A percentile compares a stretch with the other conserved stretches of the same genome.
phyloP scores from a whole-genome alignment of 139 green algal species.

The Zygnema circumcarinatum region DNA sequence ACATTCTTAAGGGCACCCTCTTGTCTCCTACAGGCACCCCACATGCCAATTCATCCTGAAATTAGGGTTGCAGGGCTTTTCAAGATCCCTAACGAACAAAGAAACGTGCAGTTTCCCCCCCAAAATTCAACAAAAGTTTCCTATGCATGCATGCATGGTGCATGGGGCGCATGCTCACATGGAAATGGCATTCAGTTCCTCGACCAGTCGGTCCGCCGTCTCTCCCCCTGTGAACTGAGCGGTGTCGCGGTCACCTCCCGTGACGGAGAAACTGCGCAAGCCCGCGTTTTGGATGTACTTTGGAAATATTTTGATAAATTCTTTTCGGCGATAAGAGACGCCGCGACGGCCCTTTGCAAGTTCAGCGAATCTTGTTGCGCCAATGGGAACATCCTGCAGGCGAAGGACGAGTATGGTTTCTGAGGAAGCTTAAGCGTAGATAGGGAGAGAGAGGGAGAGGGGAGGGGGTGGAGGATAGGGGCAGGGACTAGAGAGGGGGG shows the following conservation, averaged over 20 bases:
- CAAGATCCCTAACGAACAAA: too few species aligned
- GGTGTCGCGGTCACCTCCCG: conserved; percentile 3
- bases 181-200: not conserved
- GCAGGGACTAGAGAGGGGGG: too few species aligned
- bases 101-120: too few species aligned
- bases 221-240: conserved; percentile 10
- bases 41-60: too few species aligned
- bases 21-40: not conserved
- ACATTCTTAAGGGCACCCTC: conserved; percentile 1
- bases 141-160: too few species aligned
- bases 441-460: not conserved
- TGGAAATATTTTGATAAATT: conserved; percentile 26
- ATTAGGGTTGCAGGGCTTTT: too few species aligned
- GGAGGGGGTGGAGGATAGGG: too few species aligned
- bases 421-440: not conserved
- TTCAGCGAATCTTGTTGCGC: conserved; percentile 22
- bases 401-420: too few species aligned
- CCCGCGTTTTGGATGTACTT: conserved; percentile 15
- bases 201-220: not conserved
- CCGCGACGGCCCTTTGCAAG: conserved; percentile 11
- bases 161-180: not conserved
- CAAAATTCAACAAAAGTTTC: too few species aligned
- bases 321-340: conserved; percentile 39
- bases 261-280: conserved; percentile 32
- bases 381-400: conserved; percentile 29